Percentiles rank a stretch among this genome's conserved stretches.
These are phyloP conservation scores for Clavispora fructus DNA, from an alignment of 805 yeast genomes.

Conservation along the genomic window DNA sequence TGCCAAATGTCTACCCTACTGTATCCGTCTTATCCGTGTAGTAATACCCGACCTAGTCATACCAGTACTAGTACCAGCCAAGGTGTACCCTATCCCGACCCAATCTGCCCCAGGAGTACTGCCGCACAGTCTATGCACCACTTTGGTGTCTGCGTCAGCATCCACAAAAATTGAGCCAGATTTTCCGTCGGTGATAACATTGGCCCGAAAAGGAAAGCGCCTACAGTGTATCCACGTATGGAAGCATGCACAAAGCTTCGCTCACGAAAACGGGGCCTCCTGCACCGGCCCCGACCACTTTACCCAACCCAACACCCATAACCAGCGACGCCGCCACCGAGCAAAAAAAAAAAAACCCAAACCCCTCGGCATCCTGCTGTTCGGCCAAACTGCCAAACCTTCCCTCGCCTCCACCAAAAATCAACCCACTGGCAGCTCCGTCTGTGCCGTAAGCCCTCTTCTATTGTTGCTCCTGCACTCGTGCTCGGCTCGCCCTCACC, in stretches of 20 bases:
- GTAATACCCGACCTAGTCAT: too few species aligned
- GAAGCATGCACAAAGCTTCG: neutral
- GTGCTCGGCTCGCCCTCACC: neutral
- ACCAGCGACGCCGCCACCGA: neutral
- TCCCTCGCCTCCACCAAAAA: neutral
- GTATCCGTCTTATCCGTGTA: too few species aligned
- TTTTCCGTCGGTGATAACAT: too few species aligned
- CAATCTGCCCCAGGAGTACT: too few species aligned
- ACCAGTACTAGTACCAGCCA: too few species aligned
- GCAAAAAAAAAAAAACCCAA: too few species aligned
- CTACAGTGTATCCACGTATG: neutral
- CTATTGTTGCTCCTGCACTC: neutral
- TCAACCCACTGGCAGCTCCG: neutral
- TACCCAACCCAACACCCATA: neutral
- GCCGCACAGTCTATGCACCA: too few species aligned
- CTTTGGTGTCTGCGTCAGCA: too few species aligned
- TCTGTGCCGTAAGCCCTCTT: neutral
- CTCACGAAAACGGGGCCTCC: neutral
- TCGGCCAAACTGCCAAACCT: neutral
- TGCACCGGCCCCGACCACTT: neutral
- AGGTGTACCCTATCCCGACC: too few species aligned
- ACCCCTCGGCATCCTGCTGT: too few species aligned
- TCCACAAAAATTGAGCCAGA: too few species aligned
- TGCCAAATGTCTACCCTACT: too few species aligned
- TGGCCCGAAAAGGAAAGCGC: neutral